Evolutionary conservation across 768 basidiomycete species (phyloP).

Genomic region (Gyrodon lividus): DNA sequence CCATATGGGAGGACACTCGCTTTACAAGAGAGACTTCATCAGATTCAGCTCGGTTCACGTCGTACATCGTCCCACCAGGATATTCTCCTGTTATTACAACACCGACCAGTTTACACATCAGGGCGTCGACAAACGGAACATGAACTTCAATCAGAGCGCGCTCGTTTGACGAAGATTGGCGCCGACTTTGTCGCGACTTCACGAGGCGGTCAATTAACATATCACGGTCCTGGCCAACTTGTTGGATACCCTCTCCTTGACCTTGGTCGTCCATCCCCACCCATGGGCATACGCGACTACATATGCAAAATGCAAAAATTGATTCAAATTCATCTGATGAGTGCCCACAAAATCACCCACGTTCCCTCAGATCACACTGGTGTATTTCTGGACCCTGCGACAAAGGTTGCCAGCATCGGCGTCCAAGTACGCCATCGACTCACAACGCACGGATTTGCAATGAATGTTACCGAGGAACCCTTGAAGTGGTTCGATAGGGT

Average conservation of each 20-base stretch:
- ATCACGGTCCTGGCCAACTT: conserved; percentile 96
- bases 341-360: conserved; percentile 56
- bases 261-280: conserved; percentile 73
- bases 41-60: conserved; percentile 56
- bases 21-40: conserved; percentile 71
- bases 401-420: conserved; percentile 94
- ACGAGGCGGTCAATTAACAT: conserved; percentile 92
- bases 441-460: conserved; percentile 91
- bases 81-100: conserved; percentile 79
- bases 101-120: conserved; percentile 91
- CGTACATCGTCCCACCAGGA: conserved; percentile 52
- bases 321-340: conserved; percentile 60
- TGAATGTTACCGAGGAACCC: conserved; percentile 86
- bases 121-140: conserved; percentile 81
- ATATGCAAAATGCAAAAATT: conserved; percentile 79
- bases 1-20: conserved; percentile 69
- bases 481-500: conserved; percentile 82
- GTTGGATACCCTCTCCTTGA: conserved; percentile 95
- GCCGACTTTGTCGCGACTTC: conserved; percentile 84
- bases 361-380: conserved; percentile 81
- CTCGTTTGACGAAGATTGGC: conserved; percentile 69
- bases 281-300: conserved; percentile 74
- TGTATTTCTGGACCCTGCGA: conserved; percentile 75
- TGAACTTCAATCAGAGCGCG: conserved; percentile 56
- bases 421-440: conserved; percentile 94